Evolutionary conservation across 192 early-diverging fungal genomes (phyloP), one percentile per base, ranked within the genome.

Genomic region (Phycomyces nitens): DNA sequence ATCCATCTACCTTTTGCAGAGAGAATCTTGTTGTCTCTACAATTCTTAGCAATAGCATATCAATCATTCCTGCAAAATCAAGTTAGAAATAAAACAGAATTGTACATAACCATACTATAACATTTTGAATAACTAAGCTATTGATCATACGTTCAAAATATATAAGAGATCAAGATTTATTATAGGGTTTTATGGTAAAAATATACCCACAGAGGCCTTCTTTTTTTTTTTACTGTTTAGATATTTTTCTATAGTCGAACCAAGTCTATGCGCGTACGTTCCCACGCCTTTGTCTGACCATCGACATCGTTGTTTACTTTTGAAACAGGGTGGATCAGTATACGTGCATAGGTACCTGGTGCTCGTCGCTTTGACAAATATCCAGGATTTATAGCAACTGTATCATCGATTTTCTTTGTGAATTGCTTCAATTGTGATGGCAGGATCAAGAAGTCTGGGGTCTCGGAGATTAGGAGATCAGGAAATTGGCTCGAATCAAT

Each of bases 321-420:
- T 24, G 41, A 12, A 1, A 87, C 60, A 18, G 93, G 89, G 67
- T 86, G 85, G 29, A 96, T 84, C 24, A 74, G 84, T 11, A 96
- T 43, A 43, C 76, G 80, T 29, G 91, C 91, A 80, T 87, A 97
- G 9, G 91, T 96, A 5, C 94, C 94, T n/a, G 86, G 86, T 3
- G 82, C 55, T 26, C 85, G 78, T 8, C 82, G 81, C 64, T 89
- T 93, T 14, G 85, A 77, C 2, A 90, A 69, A 26, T 84, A 74
- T 0, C 92, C 93, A 0, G 97, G 92, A 64, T 99, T 99, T 27
- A 99, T 72, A 64, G 92, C 79, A 0, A 97, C 65, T 0, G 84
- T 82, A 54, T 89, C 86, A 38, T 92, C 90, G 7, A 94, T 82
- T 8, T 71, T 73, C 74, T 79, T 61, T 29, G 81, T 86, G 79